These are phyloP conservation scores for Suillus subaureus DNA, from an alignment of 768 basidiomycete species.

Conservation along the genomic window DNA sequence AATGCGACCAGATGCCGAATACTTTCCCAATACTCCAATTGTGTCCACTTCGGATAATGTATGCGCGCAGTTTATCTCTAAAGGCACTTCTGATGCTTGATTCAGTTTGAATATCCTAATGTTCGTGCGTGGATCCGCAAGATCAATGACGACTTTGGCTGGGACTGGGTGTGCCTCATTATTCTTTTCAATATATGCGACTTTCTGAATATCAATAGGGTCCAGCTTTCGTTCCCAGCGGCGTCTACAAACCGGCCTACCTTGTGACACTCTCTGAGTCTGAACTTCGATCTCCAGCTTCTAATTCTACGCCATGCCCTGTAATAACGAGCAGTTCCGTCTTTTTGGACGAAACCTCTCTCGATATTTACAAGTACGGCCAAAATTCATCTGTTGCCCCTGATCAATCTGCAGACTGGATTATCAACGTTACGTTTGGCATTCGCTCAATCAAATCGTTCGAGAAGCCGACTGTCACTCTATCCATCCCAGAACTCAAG, in stretches of 20 bases:
- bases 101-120: constrained; percentile 52
- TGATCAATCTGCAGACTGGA: constrained; percentile 52
- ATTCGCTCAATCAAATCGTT: constrained; percentile 44
- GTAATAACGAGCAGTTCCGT: constrained; percentile 27
- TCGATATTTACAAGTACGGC: constrained; percentile 58
- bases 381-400: constrained; percentile 47
- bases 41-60: constrained; percentile 33
- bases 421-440: constrained; percentile 55
- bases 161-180: constrained; percentile 52
- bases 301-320: constrained; percentile 28
- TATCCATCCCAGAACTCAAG: constrained; percentile 51
- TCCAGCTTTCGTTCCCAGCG: constrained; percentile 58
- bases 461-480: constrained; percentile 37
- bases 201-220: constrained; percentile 36
- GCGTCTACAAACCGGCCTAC: constrained; percentile 58
- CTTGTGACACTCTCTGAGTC: constrained; percentile 43
- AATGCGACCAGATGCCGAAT: constrained; percentile 48
- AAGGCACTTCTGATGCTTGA: not conserved
- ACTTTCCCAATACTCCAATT: constrained; percentile 35
- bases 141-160: constrained; percentile 57
- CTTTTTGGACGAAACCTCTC: constrained; percentile 52
- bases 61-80: constrained; percentile 10
- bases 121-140: constrained; percentile 54
- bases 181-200: not conserved
- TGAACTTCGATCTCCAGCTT: constrained; percentile 20